Conservation (phyloP, 345 rosid species). For the Salix arbutifolia region DNA sequence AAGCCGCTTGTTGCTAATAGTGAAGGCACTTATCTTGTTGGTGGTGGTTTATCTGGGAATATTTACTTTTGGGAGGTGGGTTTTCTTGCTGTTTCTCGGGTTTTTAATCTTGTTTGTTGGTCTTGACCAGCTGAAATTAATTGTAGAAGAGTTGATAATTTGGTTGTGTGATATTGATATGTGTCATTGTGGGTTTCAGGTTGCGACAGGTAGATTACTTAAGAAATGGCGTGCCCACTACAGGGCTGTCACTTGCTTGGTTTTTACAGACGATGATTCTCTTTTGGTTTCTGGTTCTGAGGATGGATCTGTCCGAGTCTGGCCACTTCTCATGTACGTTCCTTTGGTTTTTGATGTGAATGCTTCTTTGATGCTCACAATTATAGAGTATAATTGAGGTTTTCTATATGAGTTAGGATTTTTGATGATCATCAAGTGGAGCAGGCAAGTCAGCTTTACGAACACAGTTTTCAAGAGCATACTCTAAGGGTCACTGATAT, state of each 20-base stretch:
- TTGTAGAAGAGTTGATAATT: background rate
- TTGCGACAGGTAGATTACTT: slow-evolving; percentile 67
- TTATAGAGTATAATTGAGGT: background rate
- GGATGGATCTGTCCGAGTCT: slow-evolving; percentile 72
- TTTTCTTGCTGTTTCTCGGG: background rate
- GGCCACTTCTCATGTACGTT: slow-evolving; percentile 68
- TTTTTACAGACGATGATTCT: slow-evolving; percentile 69
- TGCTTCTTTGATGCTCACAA: background rate
- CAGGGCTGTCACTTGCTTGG: slow-evolving; percentile 64
- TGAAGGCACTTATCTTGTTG: slow-evolving; percentile 72
- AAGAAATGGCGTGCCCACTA: slow-evolving; percentile 84
- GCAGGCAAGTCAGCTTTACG: slow-evolving; percentile 50
- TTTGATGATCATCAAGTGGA: slow-evolving; percentile 58
- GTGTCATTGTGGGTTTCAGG: slow-evolving; percentile 33
- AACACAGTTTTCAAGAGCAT: slow-evolving; percentile 56
- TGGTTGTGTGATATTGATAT: background rate
- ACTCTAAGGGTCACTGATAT: slow-evolving; percentile 56
- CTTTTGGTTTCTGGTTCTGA: slow-evolving; percentile 76
- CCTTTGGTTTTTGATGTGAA: background rate
- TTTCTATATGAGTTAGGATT: slow-evolving; percentile 40
- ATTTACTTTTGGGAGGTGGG: slow-evolving; percentile 81
- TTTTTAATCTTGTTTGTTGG: background rate
- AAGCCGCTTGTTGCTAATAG: slow-evolving; percentile 58
- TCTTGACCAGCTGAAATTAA: background rate
- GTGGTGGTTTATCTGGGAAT: slow-evolving; percentile 72